Conservation (phyloP, 192 early-diverging fungal genomes). For the Diversispora eburnea region DNA sequence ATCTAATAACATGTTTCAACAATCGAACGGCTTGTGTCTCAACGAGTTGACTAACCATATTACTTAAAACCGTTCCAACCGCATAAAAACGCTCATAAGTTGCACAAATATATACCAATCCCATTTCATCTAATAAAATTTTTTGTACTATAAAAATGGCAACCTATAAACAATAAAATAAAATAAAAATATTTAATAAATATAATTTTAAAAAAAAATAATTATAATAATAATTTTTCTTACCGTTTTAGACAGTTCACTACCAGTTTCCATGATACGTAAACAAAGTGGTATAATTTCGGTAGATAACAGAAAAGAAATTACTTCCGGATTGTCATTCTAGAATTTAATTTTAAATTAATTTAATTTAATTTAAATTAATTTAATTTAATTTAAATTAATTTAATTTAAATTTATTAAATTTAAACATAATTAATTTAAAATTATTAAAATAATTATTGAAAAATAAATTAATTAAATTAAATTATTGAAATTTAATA, state of each 20-base stretch:
- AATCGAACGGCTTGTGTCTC: slow-evolving; percentile 79
- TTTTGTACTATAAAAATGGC: slow-evolving; percentile 99
- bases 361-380: no score
- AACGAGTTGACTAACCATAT: slow-evolving; percentile 90
- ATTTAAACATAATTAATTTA: background rate
- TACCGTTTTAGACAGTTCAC: slow-evolving; percentile 93
- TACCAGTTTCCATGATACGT: slow-evolving; percentile 98
- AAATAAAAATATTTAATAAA: background rate
- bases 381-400: no score
- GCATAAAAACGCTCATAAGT: slow-evolving; percentile 92
- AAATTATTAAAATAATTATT: background rate
- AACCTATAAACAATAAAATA: slow-evolving; percentile 41
- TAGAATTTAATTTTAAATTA: slow-evolving; percentile 20
- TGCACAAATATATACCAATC: slow-evolving; percentile 85
- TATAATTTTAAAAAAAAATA: background rate
- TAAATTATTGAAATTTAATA: background rate
- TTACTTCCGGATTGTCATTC: slow-evolving; percentile 96
- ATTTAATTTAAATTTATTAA: background rate
- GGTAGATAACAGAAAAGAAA: slow-evolving; percentile 90
- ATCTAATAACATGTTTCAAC: slow-evolving; percentile 91
- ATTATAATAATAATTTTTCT: slow-evolving; percentile 15
- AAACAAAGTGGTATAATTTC: slow-evolving; percentile 97
- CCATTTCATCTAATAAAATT: slow-evolving; percentile 91
- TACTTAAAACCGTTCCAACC: slow-evolving; percentile 88
- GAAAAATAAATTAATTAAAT: background rate